A percentile compares a stretch with the other conserved stretches of the same genome.
phyloP scores from a whole-genome alignment of 495 filamentous ascomycete genomes.

The Diplogelasinospora grovesii region DNA sequence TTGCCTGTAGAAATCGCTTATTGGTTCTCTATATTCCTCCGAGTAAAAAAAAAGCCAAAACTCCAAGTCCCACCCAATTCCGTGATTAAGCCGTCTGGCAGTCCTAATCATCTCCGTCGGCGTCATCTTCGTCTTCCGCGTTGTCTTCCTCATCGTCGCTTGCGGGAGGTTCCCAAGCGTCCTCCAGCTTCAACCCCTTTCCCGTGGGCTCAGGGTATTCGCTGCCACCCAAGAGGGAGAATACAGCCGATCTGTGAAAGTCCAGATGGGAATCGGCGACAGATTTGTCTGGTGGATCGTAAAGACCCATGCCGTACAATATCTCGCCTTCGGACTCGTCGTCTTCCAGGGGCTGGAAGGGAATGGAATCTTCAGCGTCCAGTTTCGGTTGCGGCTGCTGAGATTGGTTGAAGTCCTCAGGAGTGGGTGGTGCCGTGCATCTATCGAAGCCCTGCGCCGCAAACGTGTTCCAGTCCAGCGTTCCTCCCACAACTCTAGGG shows the following conservation, averaged over 20 bases:
- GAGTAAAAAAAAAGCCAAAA: not conserved
- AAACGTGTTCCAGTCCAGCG: slow-evolving; percentile 36
- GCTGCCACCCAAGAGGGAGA: slow-evolving; percentile 38
- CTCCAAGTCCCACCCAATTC: not conserved
- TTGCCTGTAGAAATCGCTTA: not conserved
- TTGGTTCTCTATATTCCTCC: no score
- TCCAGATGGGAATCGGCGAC: slow-evolving; percentile 23
- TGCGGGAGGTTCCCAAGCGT: slow-evolving; percentile 69
- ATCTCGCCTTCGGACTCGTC: slow-evolving; percentile 54
- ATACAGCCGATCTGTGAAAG: slow-evolving; percentile 43
- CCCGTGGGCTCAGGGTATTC: slow-evolving; percentile 39
- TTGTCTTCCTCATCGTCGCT: slow-evolving; percentile 53
- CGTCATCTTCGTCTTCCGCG: slow-evolving; percentile 40
- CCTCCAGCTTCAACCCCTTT: slow-evolving; percentile 76
- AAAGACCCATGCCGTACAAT: slow-evolving; percentile 76
- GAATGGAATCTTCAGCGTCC: slow-evolving; percentile 37
- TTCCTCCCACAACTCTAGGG: slow-evolving; percentile 10
- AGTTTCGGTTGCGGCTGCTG: slow-evolving; percentile 18
- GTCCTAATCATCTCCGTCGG: slow-evolving; percentile 23
- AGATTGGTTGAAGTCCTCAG: slow-evolving; percentile 41
- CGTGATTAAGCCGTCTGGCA: slow-evolving; percentile 1
- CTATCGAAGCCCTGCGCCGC: slow-evolving; percentile 24
- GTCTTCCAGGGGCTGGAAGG: slow-evolving; percentile 38
- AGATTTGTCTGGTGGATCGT: slow-evolving; percentile 56
- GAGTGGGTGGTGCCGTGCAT: slow-evolving; percentile 52